Conservation (phyloP, 257 asterid species). For the Lantana camara region DNA sequence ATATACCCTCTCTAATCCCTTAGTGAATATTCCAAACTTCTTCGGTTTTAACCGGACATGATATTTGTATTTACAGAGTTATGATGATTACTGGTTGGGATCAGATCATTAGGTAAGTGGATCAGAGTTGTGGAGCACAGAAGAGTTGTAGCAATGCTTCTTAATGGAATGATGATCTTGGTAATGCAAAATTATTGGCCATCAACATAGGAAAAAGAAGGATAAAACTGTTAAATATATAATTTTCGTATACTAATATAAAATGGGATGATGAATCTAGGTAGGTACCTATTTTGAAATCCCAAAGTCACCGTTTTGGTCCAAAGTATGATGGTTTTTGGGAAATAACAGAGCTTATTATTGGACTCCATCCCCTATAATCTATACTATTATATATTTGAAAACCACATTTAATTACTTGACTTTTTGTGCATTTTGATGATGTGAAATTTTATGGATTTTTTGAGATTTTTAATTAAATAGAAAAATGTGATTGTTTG, state of each 20-base stretch:
- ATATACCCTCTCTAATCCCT: background rate
- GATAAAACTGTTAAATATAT: constrained; percentile 21
- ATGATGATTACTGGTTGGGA: constrained; percentile 75
- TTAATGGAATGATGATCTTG: constrained; percentile 12
- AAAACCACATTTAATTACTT: too few species aligned
- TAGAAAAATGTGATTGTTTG: too few species aligned
- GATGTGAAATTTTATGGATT: too few species aligned
- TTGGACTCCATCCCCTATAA: constrained; percentile 16
- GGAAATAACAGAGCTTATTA: constrained; percentile 28
- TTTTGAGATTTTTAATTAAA: too few species aligned
- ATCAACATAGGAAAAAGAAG: constrained; percentile 9
- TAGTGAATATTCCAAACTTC: background rate
- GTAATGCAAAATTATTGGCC: constrained; percentile 14
- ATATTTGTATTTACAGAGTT: constrained; percentile 44
- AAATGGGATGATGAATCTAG: constrained; percentile 4
- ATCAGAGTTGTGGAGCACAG: constrained; percentile 65
- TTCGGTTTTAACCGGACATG: background rate
- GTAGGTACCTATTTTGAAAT: constrained; percentile 18
- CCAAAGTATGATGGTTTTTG: constrained; percentile 12
- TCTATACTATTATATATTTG: too few species aligned
- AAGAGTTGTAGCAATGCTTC: constrained; percentile 26
- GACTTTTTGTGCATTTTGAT: too few species aligned
- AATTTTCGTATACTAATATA: constrained; percentile 5
- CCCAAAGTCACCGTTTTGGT: constrained; percentile 11
- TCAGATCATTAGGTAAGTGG: constrained; percentile 48